These are phyloP conservation scores for Umbilicus rupestris DNA, from an alignment of 164 flowering plant species.

Conservation along the genomic window DNA sequence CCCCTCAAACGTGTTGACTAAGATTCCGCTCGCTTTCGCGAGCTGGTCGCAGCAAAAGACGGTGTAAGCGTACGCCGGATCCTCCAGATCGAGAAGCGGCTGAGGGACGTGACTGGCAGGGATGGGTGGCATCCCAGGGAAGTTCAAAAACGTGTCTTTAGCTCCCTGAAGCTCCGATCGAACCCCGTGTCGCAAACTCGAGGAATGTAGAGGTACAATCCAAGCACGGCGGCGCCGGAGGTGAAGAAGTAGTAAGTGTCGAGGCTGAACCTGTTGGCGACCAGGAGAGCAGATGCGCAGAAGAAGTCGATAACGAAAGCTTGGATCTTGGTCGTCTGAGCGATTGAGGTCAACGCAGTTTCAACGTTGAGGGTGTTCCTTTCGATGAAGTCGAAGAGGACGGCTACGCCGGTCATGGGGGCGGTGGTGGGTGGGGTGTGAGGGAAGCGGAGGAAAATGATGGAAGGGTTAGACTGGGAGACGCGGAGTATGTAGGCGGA, in stretches of 20 bases:
- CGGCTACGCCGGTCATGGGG: not conserved
- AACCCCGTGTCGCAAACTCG: conserved; percentile 8
- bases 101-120: conserved; percentile 16
- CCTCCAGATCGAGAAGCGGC: conserved; percentile 14
- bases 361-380: conserved; percentile 19
- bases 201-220: conserved; percentile 18
- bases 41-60: not conserved
- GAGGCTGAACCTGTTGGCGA: conserved; percentile 16
- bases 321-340: conserved; percentile 11
- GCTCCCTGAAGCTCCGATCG: conserved; percentile 9
- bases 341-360: conserved; percentile 16
- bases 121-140: conserved; percentile 28
- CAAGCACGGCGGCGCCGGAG: conserved; percentile 18
- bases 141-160: conserved; percentile 8
- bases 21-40: conserved; percentile 18
- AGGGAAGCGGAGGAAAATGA: conserved; percentile 30
- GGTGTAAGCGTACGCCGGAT: conserved; percentile 8
- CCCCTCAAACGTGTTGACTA: conserved; percentile 27
- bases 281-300: conserved; percentile 16
- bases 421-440: conserved; percentile 2
- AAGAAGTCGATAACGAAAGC: conserved; percentile 28
- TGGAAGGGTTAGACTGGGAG: conserved; percentile 19
- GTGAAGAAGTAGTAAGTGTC: conserved; percentile 30
- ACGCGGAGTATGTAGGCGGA: conserved; percentile 20
- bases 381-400: conserved; percentile 17